Evolutionary conservation across 495 filamentous ascomycete species (phyloP).

Genomic region (Antarctomyces pellizariae): DNA sequence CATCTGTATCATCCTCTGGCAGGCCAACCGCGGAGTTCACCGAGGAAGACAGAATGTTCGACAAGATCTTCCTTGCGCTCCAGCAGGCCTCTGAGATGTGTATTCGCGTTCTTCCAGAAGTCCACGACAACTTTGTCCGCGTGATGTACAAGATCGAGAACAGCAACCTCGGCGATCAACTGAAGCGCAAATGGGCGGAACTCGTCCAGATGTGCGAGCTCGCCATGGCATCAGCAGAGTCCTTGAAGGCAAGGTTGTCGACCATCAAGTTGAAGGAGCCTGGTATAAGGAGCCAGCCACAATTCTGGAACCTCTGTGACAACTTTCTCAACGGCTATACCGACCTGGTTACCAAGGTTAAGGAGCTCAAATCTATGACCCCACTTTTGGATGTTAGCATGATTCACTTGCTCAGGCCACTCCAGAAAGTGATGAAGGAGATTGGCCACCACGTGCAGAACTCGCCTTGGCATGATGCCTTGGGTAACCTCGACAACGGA

Average conservation of each 20-base stretch:
- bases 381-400: slow-evolving; percentile 42
- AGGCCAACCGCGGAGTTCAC: slow-evolving; percentile 29
- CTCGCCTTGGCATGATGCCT: slow-evolving; percentile 37
- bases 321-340: slow-evolving; percentile 53
- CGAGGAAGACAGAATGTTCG: slow-evolving; percentile 58
- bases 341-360: slow-evolving; percentile 46
- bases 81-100: slow-evolving; percentile 40
- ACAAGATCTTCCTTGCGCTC: slow-evolving; percentile 53
- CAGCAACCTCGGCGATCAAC: slow-evolving; percentile 22
- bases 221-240: slow-evolving; percentile 40
- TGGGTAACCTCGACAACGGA: slow-evolving; percentile 2
- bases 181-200: slow-evolving; percentile 41
- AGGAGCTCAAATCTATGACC: slow-evolving; percentile 35
- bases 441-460: slow-evolving; percentile 46
- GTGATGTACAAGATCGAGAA: slow-evolving; percentile 20
- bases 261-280: slow-evolving; percentile 67
- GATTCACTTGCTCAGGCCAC: slow-evolving; percentile 43
- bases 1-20: slow-evolving; percentile 14
- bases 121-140: slow-evolving; percentile 35
- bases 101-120: slow-evolving; percentile 37
- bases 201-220: slow-evolving; percentile 39
- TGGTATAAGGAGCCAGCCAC: slow-evolving; percentile 44
- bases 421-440: slow-evolving; percentile 55
- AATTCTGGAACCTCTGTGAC: slow-evolving; percentile 68
- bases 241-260: slow-evolving; percentile 45